phyloP scores from a whole-genome alignment of 129 eudicot species.

The Pseudognaphalium luteoalbum region DNA sequence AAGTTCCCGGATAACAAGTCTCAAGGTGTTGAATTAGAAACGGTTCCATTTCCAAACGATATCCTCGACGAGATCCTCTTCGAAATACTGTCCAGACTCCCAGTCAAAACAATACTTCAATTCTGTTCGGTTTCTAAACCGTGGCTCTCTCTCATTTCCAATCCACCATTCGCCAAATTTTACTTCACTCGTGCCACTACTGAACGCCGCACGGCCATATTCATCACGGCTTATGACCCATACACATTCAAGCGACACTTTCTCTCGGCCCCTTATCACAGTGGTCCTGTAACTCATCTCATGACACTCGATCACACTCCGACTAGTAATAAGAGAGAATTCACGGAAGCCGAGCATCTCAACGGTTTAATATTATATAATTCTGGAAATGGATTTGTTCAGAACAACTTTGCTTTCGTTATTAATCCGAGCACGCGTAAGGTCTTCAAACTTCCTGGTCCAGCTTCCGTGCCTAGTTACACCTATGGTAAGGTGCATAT shows the following conservation, averaged over 20 bases:
- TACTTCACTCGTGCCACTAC: not conserved
- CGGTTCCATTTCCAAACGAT: no score
- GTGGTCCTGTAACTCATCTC: conserved; percentile 25
- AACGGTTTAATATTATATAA: conserved; percentile 15
- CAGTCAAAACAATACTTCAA: not conserved
- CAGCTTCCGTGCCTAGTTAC: not conserved
- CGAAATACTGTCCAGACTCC: not conserved
- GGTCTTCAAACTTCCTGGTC: conserved; percentile 4
- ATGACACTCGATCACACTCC: conserved; percentile 14
- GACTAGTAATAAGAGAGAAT: not conserved
- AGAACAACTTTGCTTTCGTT: conserved; percentile 22
- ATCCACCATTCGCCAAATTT: not conserved
- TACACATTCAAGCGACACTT: not conserved
- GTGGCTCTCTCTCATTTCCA: conserved; percentile 3
- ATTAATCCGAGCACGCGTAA: conserved; percentile 22
- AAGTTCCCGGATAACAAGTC: no score
- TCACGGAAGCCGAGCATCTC: conserved; percentile 13
- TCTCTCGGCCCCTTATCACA: not conserved
- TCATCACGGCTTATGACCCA: not conserved
- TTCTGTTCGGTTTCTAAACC: not conserved
- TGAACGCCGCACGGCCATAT: not conserved
- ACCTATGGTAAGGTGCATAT: not conserved
- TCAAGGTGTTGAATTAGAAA: no score
- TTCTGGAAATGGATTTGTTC: not conserved
- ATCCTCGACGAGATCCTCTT: not conserved